A percentile compares a stretch with the other conserved stretches of the same genome.
Conservation (phyloP, 371 early-diverging fungal species). For the Lichtheimia hyalospora region DNA sequence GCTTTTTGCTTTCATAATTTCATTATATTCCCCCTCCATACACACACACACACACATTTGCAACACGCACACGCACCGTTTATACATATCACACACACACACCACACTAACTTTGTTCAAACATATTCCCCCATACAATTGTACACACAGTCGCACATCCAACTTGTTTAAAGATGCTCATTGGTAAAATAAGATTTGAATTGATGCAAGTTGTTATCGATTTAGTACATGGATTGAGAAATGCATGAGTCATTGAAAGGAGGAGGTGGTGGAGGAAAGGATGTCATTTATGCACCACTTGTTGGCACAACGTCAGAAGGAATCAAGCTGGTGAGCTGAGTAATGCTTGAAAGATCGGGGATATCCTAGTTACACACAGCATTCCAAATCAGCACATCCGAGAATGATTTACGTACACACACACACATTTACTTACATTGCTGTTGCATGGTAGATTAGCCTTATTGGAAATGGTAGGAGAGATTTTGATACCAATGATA, state of each 20-base stretch:
- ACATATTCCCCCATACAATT: too few species aligned
- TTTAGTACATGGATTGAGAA: too few species aligned
- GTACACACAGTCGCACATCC: too few species aligned
- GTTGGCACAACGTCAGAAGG: conserved; percentile 6
- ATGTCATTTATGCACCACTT: not conserved
- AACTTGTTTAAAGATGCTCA: too few species aligned
- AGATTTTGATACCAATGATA: conserved; percentile 25
- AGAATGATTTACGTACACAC: not conserved
- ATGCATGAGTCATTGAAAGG: too few species aligned
- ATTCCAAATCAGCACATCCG: not conserved
- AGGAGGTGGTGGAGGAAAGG: too few species aligned
- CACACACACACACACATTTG: not conserved
- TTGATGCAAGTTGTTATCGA: too few species aligned
- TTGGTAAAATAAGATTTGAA: too few species aligned
- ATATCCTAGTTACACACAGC: conserved; percentile 6
- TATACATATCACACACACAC: too few species aligned
- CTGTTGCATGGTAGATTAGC: conserved; percentile 17
- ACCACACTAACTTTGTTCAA: too few species aligned
- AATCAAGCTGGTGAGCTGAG: conserved; percentile 1
- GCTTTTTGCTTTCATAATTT: conserved; percentile 72
- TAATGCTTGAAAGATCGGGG: conserved; percentile 1
- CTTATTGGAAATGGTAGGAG: conserved; percentile 10
- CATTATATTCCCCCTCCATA: not conserved
- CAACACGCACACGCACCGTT: too few species aligned
- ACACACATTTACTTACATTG: conserved; percentile 9